Evolutionary conservation across 108 stramenopile species (phyloP), one percentile per base, ranked within the genome.

Genomic region (Epithemia pelagica): DNA sequence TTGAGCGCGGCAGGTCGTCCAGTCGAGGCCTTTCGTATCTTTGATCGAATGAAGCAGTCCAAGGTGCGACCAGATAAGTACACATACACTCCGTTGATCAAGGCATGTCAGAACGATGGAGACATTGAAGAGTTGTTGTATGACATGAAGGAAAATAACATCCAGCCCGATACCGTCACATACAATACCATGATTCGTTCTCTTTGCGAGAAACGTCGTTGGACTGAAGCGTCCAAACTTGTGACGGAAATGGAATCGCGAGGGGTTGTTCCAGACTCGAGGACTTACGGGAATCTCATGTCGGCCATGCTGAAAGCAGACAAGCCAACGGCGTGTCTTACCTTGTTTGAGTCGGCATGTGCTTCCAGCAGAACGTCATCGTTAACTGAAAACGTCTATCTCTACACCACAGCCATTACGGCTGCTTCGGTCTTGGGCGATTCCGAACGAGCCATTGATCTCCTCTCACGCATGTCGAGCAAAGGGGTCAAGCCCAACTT

Each of bases 331-430:
- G 85, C 86, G 15, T 86, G 83, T 31, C 66, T 94, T 3, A 82
- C 87, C 8, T 67, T 91, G 28, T 94, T 94, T 68, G 93, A 94
- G 63, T 79, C 85, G 22, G 93, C 93, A 8, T 86, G 78, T 62
- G 30, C 80, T 22, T 85, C 88, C 51, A 55, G 58, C 15, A 67
- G 81, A 25, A 89, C 91, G 20, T 74, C 82, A 20, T 84, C 75
- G n/a, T 55, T 91, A 46, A 87, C 83, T 1, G 86, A 88, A 68
- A 90, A 86, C 46, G 86, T 89, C 0, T 74, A 85, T 53, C 77
- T 94, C n/a, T 94, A 91, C 78, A 94, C 93, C 30, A 88, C 90
- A 21, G 93, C 93, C 19, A 88, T 94, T 33, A 76, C 88, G 2
- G 90, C 93, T 0, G 90, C 93, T 22, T 81, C 90, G 8, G 73